Evolutionary conservation across 768 basidiomycete genomes (phyloP), one percentile per base, ranked within the genome.

Genomic region (Pleurotus platypus): DNA sequence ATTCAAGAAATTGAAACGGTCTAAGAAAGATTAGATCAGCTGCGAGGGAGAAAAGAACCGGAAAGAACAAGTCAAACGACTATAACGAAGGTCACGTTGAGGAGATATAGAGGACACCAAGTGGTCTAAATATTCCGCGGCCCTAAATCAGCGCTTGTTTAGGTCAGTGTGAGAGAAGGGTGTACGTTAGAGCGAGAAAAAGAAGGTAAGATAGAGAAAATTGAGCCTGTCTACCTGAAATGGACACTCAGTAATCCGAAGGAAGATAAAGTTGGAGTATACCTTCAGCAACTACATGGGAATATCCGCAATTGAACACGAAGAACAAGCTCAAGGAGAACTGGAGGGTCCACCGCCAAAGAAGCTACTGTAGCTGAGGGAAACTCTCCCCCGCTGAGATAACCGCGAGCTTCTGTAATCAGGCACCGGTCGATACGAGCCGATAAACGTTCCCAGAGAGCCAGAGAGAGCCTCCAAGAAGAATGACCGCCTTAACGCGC

Each of bases 351-450:
- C 39, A 24, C 16, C 35, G 6, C 49, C 15, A 42, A 26, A 16
- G 51, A 54, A 42, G 51, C 39, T 18, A 42, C 24, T 39, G 18
- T 22, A 51, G 16, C 20, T 30, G 49, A 50, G 8, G 30, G 30
- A 20, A 50, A 50, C 20, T 9, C 20, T 30, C 49, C 30, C 20
- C n/a, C 20, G 37, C 15, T 30, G 35, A 54, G 39, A 54, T 54
- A 54, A 39, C 37, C 38, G 51, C 24, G 12, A 39, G n/a, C 39
- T 30, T 40, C 22, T 54, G 26, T 27, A 50, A 50, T 42, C 51
- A 54, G 51, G 51, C 42, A 54, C 51, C 51, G 51, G 51, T 40
- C 37, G 37, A 39, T 54, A 9, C 49, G 51, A 54, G 37, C 51
- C 51, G 51, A 15, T 22, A 16, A 37, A 54, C 22, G 39, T 22